A percentile compares a stretch with the other conserved stretches of the same genome.
phyloP scores from a whole-genome alignment of 805 yeast genomes.

The Yamadazyma olivae region DNA sequence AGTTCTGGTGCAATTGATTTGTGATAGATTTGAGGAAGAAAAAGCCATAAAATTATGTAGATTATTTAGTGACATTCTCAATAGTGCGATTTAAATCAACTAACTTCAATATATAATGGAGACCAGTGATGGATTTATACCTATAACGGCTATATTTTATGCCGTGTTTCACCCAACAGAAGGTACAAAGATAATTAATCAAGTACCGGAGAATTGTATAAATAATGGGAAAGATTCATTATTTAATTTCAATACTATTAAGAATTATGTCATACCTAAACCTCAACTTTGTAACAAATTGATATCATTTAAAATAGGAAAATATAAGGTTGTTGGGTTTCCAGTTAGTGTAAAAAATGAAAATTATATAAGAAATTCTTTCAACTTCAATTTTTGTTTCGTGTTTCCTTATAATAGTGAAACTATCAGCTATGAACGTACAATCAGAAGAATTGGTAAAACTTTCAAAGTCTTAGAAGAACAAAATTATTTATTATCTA shows the following conservation, averaged over 20 bases:
- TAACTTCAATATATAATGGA: constrained; percentile 13
- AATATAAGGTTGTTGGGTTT: constrained; percentile 74
- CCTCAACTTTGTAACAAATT: constrained; percentile 84
- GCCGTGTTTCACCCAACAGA: constrained; percentile 94
- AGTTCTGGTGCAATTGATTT: constrained; percentile 64
- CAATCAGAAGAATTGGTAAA: constrained; percentile 77
- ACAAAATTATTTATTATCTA: constrained; percentile 74
- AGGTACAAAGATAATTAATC: constrained; percentile 88
- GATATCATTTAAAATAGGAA: constrained; percentile 67
- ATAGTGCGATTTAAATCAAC: no score
- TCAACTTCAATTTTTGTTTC: constrained; percentile 89
- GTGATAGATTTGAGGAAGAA: constrained; percentile 61
- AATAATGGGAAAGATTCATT: constrained; percentile 27
- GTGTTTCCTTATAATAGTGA: constrained; percentile 83
- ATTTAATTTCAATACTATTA: constrained; percentile 80
- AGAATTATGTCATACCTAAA: constrained; percentile 91
- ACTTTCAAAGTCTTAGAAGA: constrained; percentile 91
- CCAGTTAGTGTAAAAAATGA: constrained; percentile 80
- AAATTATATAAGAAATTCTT: constrained; percentile 84
- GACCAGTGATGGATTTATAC: constrained; percentile 65
- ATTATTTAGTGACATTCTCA: not conserved
- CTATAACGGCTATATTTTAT: constrained; percentile 85
- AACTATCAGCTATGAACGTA: constrained; percentile 81
- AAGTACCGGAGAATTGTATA: constrained; percentile 79
- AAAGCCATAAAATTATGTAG: constrained; percentile 38